These are phyloP conservation scores for Capronia americana DNA, from an alignment of 2,329 filamentous ascomycete genomes.

Conservation along the genomic window DNA sequence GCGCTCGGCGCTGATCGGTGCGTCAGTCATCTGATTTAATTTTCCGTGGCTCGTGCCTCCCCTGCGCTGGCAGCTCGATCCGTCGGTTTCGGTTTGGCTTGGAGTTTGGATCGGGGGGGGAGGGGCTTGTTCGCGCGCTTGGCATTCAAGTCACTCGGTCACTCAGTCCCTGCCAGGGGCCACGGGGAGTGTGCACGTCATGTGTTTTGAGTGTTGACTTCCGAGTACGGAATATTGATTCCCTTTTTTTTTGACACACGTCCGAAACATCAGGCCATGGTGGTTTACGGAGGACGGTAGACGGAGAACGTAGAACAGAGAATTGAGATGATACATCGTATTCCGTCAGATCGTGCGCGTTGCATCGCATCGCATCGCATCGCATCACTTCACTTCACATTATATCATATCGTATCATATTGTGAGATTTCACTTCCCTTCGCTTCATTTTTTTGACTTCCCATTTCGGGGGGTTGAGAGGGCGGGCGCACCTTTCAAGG, in stretches of 20 bases:
- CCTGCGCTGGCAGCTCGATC: too few species aligned
- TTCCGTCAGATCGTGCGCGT: not conserved
- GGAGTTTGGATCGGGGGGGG: too few species aligned
- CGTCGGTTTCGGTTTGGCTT: too few species aligned
- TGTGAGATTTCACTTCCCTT: not conserved
- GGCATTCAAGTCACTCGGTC: too few species aligned
- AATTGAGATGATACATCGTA: not conserved
- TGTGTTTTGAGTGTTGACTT: too few species aligned
- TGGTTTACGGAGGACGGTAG: not conserved
- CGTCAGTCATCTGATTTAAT: too few species aligned
- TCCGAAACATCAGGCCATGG: not conserved
- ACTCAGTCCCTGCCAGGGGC: too few species aligned
- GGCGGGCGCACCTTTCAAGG: not conserved
- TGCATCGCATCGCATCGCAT: not conserved
- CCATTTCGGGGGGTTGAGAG: not conserved
- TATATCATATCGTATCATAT: not conserved
- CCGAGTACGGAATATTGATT: not conserved
- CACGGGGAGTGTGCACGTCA: too few species aligned
- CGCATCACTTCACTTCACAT: not conserved
- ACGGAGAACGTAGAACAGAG: not conserved
- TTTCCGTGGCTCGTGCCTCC: too few species aligned
- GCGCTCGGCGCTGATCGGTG: too few species aligned
- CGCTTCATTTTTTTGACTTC: too few species aligned
- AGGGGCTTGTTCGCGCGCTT: too few species aligned
- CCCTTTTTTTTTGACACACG: not conserved